Evolutionary conservation across 192 early-diverging fungal species (phyloP).

Genomic region (Physocladia obscura): DNA sequence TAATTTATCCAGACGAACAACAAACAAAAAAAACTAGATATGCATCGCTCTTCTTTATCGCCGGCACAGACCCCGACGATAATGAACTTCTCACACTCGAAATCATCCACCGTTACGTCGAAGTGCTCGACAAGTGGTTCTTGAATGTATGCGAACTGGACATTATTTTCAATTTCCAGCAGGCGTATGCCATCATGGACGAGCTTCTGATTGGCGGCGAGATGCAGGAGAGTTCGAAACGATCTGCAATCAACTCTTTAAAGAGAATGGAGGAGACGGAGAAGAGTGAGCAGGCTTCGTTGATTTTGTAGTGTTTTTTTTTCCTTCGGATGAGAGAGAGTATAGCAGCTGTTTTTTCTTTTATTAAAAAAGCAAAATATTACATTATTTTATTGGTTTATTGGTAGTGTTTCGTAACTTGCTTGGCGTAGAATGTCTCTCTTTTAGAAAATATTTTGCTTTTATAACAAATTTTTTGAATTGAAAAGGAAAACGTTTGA

Average conservation of each 20-base stretch:
- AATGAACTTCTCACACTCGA: conserved; percentile 94
- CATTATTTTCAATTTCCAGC: conserved; percentile 97
- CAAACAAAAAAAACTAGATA: conserved; percentile 59
- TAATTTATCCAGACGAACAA: not conserved
- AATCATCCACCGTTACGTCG: conserved; percentile 97
- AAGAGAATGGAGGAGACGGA: conserved; percentile 53
- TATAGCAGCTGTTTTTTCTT: too few species aligned
- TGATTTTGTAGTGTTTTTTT: too few species aligned
- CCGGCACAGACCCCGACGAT: conserved; percentile 89
- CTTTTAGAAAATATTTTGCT: too few species aligned
- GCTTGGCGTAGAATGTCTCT: too few species aligned
- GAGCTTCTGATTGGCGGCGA: conserved; percentile 82
- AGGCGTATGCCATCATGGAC: conserved; percentile 58
- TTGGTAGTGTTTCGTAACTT: too few species aligned
- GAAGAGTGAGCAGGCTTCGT: conserved; percentile 22
- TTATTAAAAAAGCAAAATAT: too few species aligned
- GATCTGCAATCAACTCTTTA: conserved; percentile 52
- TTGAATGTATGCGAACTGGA: conserved; percentile 96
- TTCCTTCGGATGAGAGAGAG: too few species aligned
- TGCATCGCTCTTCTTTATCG: conserved; percentile 92
- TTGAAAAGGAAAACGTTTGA: too few species aligned
- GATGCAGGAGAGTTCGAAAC: conserved; percentile 91
- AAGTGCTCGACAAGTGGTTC: conserved; percentile 96
- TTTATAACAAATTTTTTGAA: too few species aligned
- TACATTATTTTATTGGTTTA: too few species aligned